Conservation (phyloP, 352 stramenopile genomes). For the Globisporangium polare region DNA sequence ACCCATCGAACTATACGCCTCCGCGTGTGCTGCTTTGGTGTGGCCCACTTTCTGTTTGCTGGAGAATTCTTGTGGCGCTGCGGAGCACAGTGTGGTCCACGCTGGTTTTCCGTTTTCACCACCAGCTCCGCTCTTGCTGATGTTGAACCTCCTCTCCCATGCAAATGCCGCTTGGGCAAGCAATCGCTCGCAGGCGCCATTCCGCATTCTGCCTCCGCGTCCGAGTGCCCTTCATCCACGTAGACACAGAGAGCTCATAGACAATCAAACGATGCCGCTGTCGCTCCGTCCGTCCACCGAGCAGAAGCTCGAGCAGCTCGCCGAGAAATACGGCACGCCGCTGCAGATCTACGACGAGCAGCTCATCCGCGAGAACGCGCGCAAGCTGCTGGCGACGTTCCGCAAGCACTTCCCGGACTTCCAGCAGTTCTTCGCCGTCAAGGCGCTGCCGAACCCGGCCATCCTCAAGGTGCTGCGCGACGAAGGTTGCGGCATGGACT, state of each 20-base stretch:
- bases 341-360: constrained; percentile 89
- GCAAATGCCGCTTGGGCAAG: constrained; percentile 2
- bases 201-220: constrained; percentile 1
- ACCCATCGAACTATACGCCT: background rate
- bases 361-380: constrained; percentile 78
- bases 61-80: constrained; percentile 9
- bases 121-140: background rate
- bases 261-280: constrained; percentile 37
- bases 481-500: constrained; percentile 88
- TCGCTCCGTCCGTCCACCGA: constrained; percentile 37
- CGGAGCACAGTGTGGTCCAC: constrained; percentile 2
- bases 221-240: background rate
- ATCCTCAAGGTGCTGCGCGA: constrained; percentile 82
- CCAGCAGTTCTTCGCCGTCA: constrained; percentile 87
- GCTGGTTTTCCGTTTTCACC: background rate
- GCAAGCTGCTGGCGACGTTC: constrained; percentile 65
- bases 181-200: background rate
- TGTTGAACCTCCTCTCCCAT: constrained; percentile 6
- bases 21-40: background rate
- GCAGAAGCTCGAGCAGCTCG: constrained; percentile 61
- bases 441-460: constrained; percentile 87
- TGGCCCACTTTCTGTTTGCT: background rate
- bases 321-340: constrained; percentile 74
- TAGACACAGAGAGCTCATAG: background rate
- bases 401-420: constrained; percentile 77